Evolutionary conservation across 208 protist species (phyloP), one percentile per base, ranked within the genome.

Genomic region (Acanthamoeba healyi): DNA sequence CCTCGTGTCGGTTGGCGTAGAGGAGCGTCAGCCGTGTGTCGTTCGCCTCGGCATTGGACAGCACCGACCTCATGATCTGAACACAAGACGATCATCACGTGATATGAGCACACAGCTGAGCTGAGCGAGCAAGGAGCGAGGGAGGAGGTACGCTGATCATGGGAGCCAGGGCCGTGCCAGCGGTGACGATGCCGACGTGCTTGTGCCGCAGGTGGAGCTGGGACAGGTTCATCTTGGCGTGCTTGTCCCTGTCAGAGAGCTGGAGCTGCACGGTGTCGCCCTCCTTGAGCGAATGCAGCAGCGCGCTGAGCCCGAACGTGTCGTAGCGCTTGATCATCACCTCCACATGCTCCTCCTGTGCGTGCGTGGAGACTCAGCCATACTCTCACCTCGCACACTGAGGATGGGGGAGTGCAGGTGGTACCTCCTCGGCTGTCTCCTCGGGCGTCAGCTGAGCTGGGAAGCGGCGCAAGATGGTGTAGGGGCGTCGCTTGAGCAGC

Each of bases 251-350:
- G 44, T 10, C 46, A 15, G 26, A 44, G 44, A 86, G 44, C 77
- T 36, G 15, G 44, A 86, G n/a, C 46, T 86, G 22, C 44, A 86
- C 77, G 14, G 44, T 58, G 10, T 51, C 77, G 40, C 77, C 77
- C 44, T 86, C 46, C 46, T 51, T 51, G 77, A 54, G 77, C 24
- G 77, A 61, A n/a, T 86, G 77, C 0, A 86, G 77, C 7, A 32
- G 29, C 9, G 15, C 77, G 44, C 77, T 86, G 24, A 86, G 24
- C 9, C 77, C 77, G 77, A 86, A 86, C 26, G 44, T 61, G 77
- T 86, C 44, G 77, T 86, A 86, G 77, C 77, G 77, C 77, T 86
- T 86, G 38, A 86, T 58, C 77, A 86, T 86, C 77, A 86, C 40
- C n/a, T 86, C 44, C 3, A 86, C 42, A 12, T 86, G 46, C 42